Percentiles rank a stretch among this genome's conserved stretches.
These are phyloP conservation scores for Colletotrichum lupini DNA, from an alignment of 2,329 filamentous ascomycete species.

Conservation along the genomic window DNA sequence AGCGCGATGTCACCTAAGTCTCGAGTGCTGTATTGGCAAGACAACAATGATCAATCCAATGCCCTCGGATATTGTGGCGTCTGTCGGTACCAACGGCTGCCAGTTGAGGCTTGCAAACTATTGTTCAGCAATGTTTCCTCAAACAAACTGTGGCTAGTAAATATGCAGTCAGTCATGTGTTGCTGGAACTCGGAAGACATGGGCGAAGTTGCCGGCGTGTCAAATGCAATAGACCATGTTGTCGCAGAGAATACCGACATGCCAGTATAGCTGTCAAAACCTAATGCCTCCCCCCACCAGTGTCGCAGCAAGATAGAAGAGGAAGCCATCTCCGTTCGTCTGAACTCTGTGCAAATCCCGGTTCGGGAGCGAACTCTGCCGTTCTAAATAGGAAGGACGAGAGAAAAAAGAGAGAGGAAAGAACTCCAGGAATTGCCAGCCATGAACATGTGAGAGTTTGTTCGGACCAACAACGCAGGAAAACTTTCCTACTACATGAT, in stretches of 20 bases:
- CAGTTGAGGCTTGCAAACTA: background rate
- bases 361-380: background rate
- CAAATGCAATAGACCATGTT: background rate
- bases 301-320: background rate
- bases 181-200: background rate
- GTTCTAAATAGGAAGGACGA: background rate
- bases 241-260: background rate
- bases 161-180: no score
- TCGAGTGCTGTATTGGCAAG: background rate
- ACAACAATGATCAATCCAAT: background rate
- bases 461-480: no score
- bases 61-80: background rate
- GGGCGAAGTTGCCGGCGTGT: background rate
- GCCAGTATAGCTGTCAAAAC: background rate
- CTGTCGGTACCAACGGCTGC: background rate
- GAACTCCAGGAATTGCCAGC: background rate
- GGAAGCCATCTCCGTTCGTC: constrained; percentile 1
- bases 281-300: background rate
- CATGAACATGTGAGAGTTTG: background rate
- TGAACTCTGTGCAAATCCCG: background rate
- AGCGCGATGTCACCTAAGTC: background rate
- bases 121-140: background rate
- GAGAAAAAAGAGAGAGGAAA: background rate
- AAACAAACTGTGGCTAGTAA: background rate
- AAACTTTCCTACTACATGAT: background rate